Base-by-base conservation (phyloP, 1,284 basidiomycete species). In the Pascua guehoae region DNA sequence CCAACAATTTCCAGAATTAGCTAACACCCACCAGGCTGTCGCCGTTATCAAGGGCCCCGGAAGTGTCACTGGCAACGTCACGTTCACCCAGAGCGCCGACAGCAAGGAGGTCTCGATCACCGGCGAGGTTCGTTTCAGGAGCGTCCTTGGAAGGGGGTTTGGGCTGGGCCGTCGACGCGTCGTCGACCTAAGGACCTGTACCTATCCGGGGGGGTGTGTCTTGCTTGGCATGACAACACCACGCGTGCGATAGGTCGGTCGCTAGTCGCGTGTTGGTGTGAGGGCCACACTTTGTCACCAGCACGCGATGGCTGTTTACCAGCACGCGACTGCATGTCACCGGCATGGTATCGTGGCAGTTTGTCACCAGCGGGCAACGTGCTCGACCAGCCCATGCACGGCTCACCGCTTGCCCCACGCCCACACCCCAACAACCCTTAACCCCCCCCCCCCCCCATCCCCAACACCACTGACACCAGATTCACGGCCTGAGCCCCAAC, bases 31-130 rank as follows among this genome's bases (percentile, higher is more conserved):
- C 39, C 39, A 52, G 50, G 60, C 51, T 41, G 43, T 56, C 12
- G 53, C 51, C 45, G 41, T 47, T 17, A 46, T 61, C 52, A 12
- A 12, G 7, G 56, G 59, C 52, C 12, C 38, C 18, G 37, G 32
- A 37, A 46, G 38, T 42, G 47, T 52, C 42, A 51, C 32, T n/a
- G 60, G 60, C 49, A 42, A 40, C 38, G 49, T 62, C 49, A 47
- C 39, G 41, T 58, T 62, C 41, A 40, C 46, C 36, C 48, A 58
- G 54, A 37, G 46, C 16, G 43, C n/a, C 12, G 44, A 45, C 39
- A 38, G 32, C 41, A 12, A 38, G 15, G 44, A 50, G 11, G 57
- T 62, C 36, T 7, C n/a, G 14, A 46, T 62, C 46, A 40, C 39
- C 41, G 60, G 60, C 46, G 5, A 43, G 16, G 60, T 61, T 37